These are phyloP conservation scores for Immersiella caudata DNA, from an alignment of 495 filamentous ascomycete species.

Conservation along the genomic window DNA sequence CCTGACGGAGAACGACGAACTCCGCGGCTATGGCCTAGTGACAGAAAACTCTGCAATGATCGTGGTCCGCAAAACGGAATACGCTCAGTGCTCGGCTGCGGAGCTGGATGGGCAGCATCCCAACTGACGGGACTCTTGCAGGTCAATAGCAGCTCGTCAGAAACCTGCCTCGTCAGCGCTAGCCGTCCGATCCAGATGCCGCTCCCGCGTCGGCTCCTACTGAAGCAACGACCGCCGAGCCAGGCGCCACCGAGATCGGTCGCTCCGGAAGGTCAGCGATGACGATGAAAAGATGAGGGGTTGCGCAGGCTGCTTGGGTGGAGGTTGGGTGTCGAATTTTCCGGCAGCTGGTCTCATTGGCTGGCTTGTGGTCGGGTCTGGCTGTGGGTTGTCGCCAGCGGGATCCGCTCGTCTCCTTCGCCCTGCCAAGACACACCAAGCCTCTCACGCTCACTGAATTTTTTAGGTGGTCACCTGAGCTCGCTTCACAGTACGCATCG, in stretches of 20 bases:
- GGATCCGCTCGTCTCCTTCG: constrained; percentile 21
- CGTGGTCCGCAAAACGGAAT: constrained; percentile 2
- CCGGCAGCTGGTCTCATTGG: constrained; percentile 13
- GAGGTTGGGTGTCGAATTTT: constrained; percentile 28
- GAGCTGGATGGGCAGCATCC: background rate
- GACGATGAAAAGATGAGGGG: constrained; percentile 29
- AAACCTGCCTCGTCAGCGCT: background rate
- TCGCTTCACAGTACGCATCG: constrained; percentile 21
- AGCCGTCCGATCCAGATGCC: constrained; percentile 3
- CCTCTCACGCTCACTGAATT: constrained; percentile 18
- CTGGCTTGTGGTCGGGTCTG: constrained; percentile 2
- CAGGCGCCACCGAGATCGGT: constrained; percentile 32
- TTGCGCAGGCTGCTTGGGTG: background rate
- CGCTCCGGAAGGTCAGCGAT: constrained; percentile 22
- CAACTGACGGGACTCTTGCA: background rate
- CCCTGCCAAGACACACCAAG: constrained; percentile 31
- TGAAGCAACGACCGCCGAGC: constrained; percentile 12
- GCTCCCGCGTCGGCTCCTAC: background rate
- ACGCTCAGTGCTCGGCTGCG: background rate
- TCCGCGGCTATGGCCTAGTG: background rate
- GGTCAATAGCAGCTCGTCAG: background rate
- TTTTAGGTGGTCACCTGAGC: constrained; percentile 37
- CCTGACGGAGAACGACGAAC: background rate
- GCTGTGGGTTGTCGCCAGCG: constrained; percentile 21
- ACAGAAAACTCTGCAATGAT: constrained; percentile 1